Evolutionary conservation across 2,329 filamentous ascomycete genomes (phyloP), one percentile per base, ranked within the genome.

Genomic region (Calonectria henricotiae): DNA sequence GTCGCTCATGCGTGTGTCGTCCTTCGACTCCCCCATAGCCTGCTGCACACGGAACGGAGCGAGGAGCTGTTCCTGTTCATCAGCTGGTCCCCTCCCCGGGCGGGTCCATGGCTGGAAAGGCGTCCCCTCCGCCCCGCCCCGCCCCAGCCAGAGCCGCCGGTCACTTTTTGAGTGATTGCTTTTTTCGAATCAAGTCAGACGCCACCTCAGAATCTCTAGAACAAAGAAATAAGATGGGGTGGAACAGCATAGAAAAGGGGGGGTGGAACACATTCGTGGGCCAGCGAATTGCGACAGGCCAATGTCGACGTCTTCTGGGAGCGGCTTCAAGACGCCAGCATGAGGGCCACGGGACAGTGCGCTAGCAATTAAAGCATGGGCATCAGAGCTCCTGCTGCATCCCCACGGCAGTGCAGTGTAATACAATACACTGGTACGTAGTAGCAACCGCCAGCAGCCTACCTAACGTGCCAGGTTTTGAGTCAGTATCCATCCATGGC

Each of bases 201-300:
- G 41, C 47, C 39, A 35, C 55, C 35, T 39, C 17, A 2, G 41
- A 30, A n/a, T 23, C 39, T 55, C 11, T 20, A 20, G 20, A 20
- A 20, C 20, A 20, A 20, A 1, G 20, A 20, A 20, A 20, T 20
- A 20, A 20, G 20, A 20, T 20, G 20, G 20, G 20, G 20, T 39
- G 41, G 62, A 69, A 60, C 30, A 58, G n/a, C 15, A 46, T 51
- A 39, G 49, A 47, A 69, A 62, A 44, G 39, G 67, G 67, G 67
- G 65, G 32, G 23, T 32, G 39, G 58, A 15, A 15, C 44, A 32
- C 35, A 15, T 15, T 37, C 43, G 27, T 25, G 35, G 12, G 15
- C 62, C 23, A 46, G 43, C 54, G 44, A 49, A 54, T 69, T 69
- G 62, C 67, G 55, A 55, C 54, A 65, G 49, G 49, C 43, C 37